phyloP scores from a whole-genome alignment of 176 grass and related monocot genomes.

The Urochloa ruziziensis region DNA sequence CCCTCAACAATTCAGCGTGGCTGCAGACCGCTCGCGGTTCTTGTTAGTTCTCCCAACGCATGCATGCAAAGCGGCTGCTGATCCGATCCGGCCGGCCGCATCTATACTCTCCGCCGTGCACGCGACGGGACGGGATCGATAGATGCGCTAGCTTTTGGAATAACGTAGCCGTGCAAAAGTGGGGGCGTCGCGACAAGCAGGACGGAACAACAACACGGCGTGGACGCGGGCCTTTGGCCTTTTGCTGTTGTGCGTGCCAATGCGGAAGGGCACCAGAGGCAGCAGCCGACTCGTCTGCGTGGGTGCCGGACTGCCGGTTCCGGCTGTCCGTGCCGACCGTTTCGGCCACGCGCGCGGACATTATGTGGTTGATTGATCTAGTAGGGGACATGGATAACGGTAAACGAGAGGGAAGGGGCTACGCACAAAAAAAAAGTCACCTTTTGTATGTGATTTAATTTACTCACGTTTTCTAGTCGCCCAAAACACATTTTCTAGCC shows the following conservation, averaged over 20 bases:
- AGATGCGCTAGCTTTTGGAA: background rate
- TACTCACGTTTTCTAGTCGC: no score
- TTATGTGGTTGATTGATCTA: background rate
- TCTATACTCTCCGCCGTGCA: background rate
- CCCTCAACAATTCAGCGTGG: background rate
- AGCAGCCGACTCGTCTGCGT: background rate
- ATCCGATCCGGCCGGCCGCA: background rate
- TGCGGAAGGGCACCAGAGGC: background rate
- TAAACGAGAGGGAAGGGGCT: no score
- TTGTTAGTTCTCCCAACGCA: no score
- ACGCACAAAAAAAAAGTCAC: no score
- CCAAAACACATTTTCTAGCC: no score
- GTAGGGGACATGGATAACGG: background rate
- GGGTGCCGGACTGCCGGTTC: background rate
- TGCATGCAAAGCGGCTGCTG: no score
- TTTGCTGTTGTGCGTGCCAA: constrained; percentile 3
- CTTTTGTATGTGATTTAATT: no score
- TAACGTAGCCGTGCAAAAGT: constrained; percentile 8
- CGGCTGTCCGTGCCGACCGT: background rate
- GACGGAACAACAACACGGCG: constrained; percentile 9
- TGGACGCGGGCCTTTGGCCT: background rate
- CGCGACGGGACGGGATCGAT: background rate
- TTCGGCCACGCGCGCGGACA: background rate
- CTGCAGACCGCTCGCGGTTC: no score
- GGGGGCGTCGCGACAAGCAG: constrained; percentile 39